Conservation (phyloP, 331 rosid genomes). For the Acacia concinna region DNA sequence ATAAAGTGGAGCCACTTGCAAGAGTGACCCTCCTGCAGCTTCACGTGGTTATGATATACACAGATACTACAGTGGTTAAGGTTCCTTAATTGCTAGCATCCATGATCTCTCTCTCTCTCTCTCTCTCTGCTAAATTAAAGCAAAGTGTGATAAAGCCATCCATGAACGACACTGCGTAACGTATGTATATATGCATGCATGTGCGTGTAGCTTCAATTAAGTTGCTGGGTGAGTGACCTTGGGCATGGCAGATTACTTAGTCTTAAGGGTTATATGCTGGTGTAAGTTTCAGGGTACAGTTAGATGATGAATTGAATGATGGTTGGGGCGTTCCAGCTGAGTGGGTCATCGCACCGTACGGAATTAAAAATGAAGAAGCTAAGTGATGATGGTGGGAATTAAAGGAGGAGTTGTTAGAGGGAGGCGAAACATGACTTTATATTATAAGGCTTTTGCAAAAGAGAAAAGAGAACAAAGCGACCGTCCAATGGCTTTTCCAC, state of each 20-base stretch:
- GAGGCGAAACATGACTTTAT: background rate
- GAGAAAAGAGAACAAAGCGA: conserved; percentile 33
- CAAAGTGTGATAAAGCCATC: background rate
- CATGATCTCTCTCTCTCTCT: background rate
- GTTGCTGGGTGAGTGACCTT: background rate
- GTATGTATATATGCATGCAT: no score
- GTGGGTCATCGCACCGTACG: background rate
- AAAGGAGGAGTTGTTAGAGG: background rate
- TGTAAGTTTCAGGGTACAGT: background rate
- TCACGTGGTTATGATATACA: conserved; percentile 23
- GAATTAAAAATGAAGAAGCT: background rate
- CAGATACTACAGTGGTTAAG: background rate
- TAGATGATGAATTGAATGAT: background rate
- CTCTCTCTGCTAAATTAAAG: no score
- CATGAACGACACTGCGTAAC: background rate
- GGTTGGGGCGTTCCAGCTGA: background rate
- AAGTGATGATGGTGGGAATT: background rate
- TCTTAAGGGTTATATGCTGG: no score
- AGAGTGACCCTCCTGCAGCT: background rate
- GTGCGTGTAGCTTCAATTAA: background rate
- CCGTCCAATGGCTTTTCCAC: conserved; percentile 33
- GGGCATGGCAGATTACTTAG: background rate
- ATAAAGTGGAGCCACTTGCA: conserved; percentile 20
- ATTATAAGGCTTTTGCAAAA: background rate
- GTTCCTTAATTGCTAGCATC: background rate